Base-by-base conservation (phyloP, 306 rosid species). In the Canavalia ensiformis region DNA sequence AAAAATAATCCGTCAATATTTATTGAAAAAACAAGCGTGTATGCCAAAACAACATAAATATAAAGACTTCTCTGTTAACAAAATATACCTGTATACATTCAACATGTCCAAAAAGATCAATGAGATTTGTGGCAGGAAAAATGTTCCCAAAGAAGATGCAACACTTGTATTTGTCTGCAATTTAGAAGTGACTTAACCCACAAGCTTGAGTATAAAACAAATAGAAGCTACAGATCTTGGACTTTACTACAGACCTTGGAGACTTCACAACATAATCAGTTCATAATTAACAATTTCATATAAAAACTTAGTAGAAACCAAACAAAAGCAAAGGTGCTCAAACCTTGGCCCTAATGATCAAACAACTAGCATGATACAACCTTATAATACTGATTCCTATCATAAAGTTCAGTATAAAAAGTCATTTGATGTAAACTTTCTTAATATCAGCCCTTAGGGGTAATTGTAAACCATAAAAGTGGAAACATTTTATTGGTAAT, bases 101-200 rank as follows among this genome's bases (percentile, higher is more conserved):
- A 96, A 93, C 98, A 96, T 96, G 88, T 96, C 99, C 89, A 96
- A 69, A 86, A 96, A 96, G 75, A 96, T 96, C 87, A 88, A 78
- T 13, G 99, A 57, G 49, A 96, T 93, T 76, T 96, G 99, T 45
- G 97, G 86, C 68, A 96, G 83, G 88, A 92, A 96, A 87, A 79
- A 94, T 12, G 98, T 93, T 81, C 99, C 99, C 59, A 96, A 89
- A 57, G 99, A 84, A 81, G 86, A 68, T 29, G 99, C 97, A 75
- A 87, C 98, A 28, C 99, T 96, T 31, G 99, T 96, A 76, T 96
- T 96, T 37, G 99, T 96, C 99, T 96, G 94, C 64, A 68, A 44
- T 41, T 50, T 31, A 66, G 45, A 39, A 77, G 79, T 6, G 46
- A 67, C 57, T 67, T 44, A 33, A 47, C 63, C n/a, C 51, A 54